Evolutionary conservation across 352 stramenopile species (phyloP).

Genomic region (Phytopythium aichiense): DNA sequence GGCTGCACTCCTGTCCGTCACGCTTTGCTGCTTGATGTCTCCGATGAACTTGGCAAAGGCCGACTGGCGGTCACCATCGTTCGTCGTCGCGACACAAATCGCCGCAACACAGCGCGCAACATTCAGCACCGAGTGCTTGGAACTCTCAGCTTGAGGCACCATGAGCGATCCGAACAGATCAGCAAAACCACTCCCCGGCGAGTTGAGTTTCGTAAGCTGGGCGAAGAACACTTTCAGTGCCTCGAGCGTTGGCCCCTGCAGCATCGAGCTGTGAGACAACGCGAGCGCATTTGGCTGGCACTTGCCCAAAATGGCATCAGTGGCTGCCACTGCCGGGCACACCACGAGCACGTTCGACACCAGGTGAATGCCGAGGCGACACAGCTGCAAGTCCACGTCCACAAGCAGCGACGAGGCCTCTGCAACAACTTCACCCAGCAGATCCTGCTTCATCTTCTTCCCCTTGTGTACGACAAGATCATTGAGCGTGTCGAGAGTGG

Average conservation of each 20-base stretch:
- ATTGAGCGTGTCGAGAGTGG: conserved; percentile 89
- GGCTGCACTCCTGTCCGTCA: conserved; percentile 44
- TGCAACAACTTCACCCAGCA: conserved; percentile 88
- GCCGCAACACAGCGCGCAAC: conserved; percentile 91
- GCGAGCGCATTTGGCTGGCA: conserved; percentile 77
- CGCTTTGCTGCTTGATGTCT: conserved; percentile 53
- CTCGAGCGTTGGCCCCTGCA: conserved; percentile 82
- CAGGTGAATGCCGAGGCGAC: conserved; percentile 91
- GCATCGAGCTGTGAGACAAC: conserved; percentile 90
- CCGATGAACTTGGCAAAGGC: conserved; percentile 74
- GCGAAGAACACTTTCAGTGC: conserved; percentile 58
- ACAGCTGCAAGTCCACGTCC: conserved; percentile 96
- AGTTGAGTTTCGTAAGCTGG: conserved; percentile 59
- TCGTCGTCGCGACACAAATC: conserved; percentile 61
- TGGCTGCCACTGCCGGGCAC: conserved; percentile 49
- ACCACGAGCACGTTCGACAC: conserved; percentile 72
- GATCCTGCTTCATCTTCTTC: conserved; percentile 51
- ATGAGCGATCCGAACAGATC: conserved; percentile 86
- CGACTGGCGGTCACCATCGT: conserved; percentile 48
- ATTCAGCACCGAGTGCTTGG: conserved; percentile 93
- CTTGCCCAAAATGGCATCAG: conserved; percentile 57
- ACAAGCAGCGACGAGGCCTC: conserved; percentile 90
- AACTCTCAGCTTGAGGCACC: conserved; percentile 46
- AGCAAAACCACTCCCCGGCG: conserved; percentile 64
- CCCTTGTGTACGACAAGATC: conserved; percentile 85